A percentile compares a stretch with the other conserved stretches of the same genome.
Evolutionary conservation across 768 basidiomycete genomes (phyloP).

Genomic region (Macrocybe gigantea): DNA sequence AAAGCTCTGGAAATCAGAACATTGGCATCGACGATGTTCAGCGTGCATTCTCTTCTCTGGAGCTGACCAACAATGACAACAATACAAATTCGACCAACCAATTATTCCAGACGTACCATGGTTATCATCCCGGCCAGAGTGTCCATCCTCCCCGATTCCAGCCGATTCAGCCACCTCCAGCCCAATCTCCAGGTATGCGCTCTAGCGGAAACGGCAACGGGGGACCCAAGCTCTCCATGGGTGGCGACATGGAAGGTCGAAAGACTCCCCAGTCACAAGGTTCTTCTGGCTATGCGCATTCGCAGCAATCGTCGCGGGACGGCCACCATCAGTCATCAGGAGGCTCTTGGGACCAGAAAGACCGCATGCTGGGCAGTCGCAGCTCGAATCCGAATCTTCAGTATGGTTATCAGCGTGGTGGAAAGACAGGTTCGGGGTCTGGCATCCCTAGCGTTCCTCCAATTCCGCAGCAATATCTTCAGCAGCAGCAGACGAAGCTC

Average conservation of each 20-base stretch:
- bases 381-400: constrained; percentile 68
- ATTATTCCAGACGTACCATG: constrained; percentile 19
- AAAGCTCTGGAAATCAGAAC: constrained; percentile 17
- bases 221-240: constrained; percentile 44
- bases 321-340: constrained; percentile 25
- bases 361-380: constrained; percentile 48
- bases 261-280: constrained; percentile 47
- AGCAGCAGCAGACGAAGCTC: constrained; percentile 38
- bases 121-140: constrained; percentile 42
- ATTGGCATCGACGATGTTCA: constrained; percentile 68
- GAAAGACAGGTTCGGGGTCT: constrained; percentile 25
- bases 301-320: constrained; percentile 31
- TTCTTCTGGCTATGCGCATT: constrained; percentile 23
- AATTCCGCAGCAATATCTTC: constrained; percentile 70
- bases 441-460: constrained; percentile 62
- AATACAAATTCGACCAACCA: neutral
- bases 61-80: constrained; percentile 38
- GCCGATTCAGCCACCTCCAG: constrained; percentile 38
- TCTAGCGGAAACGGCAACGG: constrained; percentile 30
- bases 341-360: constrained; percentile 61
- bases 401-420: constrained; percentile 50
- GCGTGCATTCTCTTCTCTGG: constrained; percentile 65
- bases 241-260: constrained; percentile 62
- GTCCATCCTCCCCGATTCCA: constrained; percentile 69
- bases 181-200: constrained; percentile 33